phyloP scores from a whole-genome alignment of 208 protist genomes.

The Leishmania tropica region DNA sequence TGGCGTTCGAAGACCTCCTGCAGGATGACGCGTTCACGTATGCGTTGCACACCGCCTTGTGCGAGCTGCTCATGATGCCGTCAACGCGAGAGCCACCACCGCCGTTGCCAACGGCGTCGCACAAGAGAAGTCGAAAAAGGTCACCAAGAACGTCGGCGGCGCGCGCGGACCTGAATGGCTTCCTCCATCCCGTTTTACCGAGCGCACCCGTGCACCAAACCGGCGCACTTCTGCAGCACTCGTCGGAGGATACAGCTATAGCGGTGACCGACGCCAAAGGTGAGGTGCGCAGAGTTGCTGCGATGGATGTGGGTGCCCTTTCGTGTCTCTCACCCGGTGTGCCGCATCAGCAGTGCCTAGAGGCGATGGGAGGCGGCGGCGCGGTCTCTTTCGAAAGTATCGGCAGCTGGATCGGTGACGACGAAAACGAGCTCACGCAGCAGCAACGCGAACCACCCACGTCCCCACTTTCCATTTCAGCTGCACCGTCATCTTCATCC shows the following conservation, averaged over 20 bases:
- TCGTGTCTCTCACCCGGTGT: neutral
- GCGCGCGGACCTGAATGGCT: neutral
- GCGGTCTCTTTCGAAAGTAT: neutral
- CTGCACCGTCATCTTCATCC: neutral
- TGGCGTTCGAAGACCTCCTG: conserved; percentile 30
- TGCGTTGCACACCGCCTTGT: conserved; percentile 23
- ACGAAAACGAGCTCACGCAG: neutral
- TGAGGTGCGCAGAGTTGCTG: neutral
- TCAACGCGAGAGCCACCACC: conserved; percentile 16
- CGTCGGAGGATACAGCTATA: neutral
- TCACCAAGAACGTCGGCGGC: neutral
- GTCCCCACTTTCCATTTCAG: neutral
- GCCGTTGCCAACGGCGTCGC: neutral
- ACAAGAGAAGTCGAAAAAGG: neutral
- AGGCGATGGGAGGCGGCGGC: neutral
- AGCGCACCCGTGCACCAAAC: neutral
- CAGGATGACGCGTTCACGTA: conserved; percentile 26
- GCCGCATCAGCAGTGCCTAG: neutral
- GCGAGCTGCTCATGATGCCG: conserved; percentile 29
- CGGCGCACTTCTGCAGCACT: neutral
- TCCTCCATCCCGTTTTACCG: too few species aligned
- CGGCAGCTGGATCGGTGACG: neutral
- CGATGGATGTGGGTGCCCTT: neutral
- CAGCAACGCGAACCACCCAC: neutral
- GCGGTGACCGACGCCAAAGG: neutral